A percentile compares a stretch with the other conserved stretches of the same genome.
Evolutionary conservation across 2,329 filamentous ascomycete species (phyloP).

Genomic region (Teratosphaeria viscida): DNA sequence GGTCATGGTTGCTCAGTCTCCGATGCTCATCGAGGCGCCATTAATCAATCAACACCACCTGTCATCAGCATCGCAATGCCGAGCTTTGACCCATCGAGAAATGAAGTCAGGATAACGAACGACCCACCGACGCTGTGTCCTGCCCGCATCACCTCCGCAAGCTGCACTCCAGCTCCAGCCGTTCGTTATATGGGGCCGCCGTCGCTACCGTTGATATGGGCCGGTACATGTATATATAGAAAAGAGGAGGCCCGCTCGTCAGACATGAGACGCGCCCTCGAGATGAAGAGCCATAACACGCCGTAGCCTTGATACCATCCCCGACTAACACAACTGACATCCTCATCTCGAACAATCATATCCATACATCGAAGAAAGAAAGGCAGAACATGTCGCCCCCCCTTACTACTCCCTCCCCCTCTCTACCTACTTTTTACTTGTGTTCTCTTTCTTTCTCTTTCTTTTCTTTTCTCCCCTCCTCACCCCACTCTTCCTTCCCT

Average conservation of each 20-base stretch:
- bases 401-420: too few relatives aligned
- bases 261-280: background rate
- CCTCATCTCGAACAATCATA: background rate
- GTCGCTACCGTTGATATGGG: too few relatives aligned
- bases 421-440: too few relatives aligned
- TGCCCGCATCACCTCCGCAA: background rate
- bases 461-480: too few relatives aligned
- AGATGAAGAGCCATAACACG: background rate
- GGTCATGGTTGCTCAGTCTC: too few relatives aligned
- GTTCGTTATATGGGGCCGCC: background rate
- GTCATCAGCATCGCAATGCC: background rate
- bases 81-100: background rate
- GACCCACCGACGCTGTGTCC: background rate
- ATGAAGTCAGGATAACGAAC: background rate
- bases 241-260: too few relatives aligned
- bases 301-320: background rate
- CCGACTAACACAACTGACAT: background rate
- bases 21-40: background rate
- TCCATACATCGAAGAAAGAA: background rate
- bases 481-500: too few relatives aligned
- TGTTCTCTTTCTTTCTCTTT: too few relatives aligned
- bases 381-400: too few relatives aligned
- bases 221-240: too few relatives aligned
- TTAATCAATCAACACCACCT: too few relatives aligned
- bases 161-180: background rate